Evolutionary conservation across 1,139 yeast species (phyloP).

Genomic region (Lodderomyces jiufengensis): DNA sequence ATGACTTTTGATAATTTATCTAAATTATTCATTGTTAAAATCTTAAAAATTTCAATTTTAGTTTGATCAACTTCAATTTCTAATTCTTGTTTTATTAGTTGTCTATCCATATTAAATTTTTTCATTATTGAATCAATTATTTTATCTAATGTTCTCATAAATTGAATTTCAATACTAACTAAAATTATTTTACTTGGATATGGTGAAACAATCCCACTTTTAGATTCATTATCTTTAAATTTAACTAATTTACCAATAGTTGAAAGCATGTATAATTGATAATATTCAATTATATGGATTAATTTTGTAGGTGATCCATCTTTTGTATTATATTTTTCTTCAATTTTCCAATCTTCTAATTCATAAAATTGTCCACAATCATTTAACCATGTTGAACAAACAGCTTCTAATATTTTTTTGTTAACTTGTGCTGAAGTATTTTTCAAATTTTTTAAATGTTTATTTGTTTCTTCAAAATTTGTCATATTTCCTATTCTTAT

Average conservation of each 20-base stretch:
- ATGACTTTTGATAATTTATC: constrained; percentile 33
- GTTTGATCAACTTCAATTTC: constrained; percentile 7
- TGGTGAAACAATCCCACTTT: constrained; percentile 24
- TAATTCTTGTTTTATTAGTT: constrained; percentile 9
- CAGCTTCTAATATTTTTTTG: constrained; percentile 41
- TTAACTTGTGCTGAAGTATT: constrained; percentile 31
- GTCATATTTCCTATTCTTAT: constrained; percentile 34
- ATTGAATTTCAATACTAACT: constrained; percentile 45
- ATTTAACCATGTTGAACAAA: constrained; percentile 47
- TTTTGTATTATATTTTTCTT: constrained; percentile 11
- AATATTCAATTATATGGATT: constrained; percentile 35
- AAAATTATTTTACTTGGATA: constrained; percentile 42
- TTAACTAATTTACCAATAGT: constrained; percentile 27
- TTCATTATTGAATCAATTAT: constrained; percentile 44
- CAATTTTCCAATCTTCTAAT: constrained; percentile 41
- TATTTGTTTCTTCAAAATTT: constrained; percentile 36
- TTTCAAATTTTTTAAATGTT: constrained; percentile 33
- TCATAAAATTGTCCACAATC: constrained; percentile 47
- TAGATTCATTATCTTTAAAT: constrained; percentile 12
- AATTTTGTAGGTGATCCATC: constrained; percentile 31
- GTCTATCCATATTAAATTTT: constrained; percentile 35
- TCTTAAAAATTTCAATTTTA: constrained; percentile 33
- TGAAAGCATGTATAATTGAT: constrained; percentile 33
- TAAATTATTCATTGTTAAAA: constrained; percentile 45
- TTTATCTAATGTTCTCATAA: constrained; percentile 44